Evolutionary conservation across 768 basidiomycete genomes (phyloP).

Genomic region (Podaxis carcinomalis): DNA sequence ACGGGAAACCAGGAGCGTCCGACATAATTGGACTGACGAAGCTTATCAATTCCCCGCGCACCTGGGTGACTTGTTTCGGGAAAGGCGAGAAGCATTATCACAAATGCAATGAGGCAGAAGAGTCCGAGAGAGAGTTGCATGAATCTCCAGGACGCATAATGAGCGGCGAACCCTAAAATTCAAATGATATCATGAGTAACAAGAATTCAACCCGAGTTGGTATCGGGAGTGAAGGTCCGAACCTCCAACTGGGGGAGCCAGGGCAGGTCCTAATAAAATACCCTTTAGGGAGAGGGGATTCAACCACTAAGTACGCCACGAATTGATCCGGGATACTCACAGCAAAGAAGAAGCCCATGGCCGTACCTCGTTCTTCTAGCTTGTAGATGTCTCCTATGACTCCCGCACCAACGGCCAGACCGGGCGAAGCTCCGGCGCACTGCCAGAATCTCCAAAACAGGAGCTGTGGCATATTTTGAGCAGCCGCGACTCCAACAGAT

Average conservation of each 20-base stretch:
- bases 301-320: background rate
- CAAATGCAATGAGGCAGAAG: slow-evolving; percentile 33
- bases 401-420: slow-evolving; percentile 50
- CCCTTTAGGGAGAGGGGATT: slow-evolving; percentile 29
- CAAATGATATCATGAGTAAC: background rate
- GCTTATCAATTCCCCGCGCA: slow-evolving; percentile 48
- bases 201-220: background rate
- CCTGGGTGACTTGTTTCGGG: slow-evolving; percentile 70
- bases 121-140: slow-evolving; percentile 47
- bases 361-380: slow-evolving; percentile 55
- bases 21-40: slow-evolving; percentile 14
- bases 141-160: slow-evolving; percentile 64
- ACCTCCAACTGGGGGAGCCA: slow-evolving; percentile 61
- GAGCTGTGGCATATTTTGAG: slow-evolving; percentile 38
- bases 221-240: background rate
- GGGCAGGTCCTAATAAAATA: slow-evolving; percentile 51
- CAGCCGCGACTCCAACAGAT: slow-evolving; percentile 54
- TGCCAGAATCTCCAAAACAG: slow-evolving; percentile 64
- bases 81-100: slow-evolving; percentile 40
- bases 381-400: slow-evolving; percentile 66
- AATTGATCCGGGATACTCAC: slow-evolving; percentile 24
- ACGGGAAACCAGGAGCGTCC: slow-evolving; percentile 26
- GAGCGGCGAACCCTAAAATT: slow-evolving; percentile 38
- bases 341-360: slow-evolving; percentile 55
- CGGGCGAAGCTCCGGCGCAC: slow-evolving; percentile 58